These are phyloP conservation scores for Triticum aestivum DNA, from an alignment of 176 grass and related monocot genomes.

Conservation along the genomic window DNA sequence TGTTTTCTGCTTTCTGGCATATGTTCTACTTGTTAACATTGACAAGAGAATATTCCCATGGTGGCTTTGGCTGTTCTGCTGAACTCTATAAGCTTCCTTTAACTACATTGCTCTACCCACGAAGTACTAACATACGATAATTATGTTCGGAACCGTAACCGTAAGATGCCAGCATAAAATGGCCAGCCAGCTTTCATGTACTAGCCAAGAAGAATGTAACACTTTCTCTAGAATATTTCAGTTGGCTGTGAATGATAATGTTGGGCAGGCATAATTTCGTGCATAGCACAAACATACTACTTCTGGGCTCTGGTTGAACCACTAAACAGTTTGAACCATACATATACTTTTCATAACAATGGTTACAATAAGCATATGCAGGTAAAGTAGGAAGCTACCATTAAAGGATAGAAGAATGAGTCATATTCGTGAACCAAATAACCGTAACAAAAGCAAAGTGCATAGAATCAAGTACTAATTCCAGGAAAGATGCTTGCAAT, in stretches of 20 bases:
- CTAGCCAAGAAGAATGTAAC: neutral
- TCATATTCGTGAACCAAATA: neutral
- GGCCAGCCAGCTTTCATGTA: slow-evolving; percentile 1
- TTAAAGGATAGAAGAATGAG: neutral
- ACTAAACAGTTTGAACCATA: neutral
- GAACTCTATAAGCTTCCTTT: neutral
- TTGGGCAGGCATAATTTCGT: neutral
- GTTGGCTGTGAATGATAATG: neutral
- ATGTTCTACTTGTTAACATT: neutral
- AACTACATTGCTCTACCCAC: neutral
- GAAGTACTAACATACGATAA: neutral
- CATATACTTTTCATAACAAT: neutral
- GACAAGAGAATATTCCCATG: slow-evolving; percentile 1
- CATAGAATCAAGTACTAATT: neutral
- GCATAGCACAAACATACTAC: neutral
- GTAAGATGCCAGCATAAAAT: neutral
- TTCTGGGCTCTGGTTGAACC: neutral
- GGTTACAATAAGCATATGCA: slow-evolving; percentile 1
- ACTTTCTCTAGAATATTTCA: neutral
- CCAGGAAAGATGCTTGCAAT: neutral
- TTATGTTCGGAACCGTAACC: neutral
- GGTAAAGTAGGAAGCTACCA: neutral
- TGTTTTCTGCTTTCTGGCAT: neutral
- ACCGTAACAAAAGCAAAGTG: neutral
- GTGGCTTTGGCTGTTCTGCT: neutral